Percentiles rank a stretch among this genome's conserved stretches.
Evolutionary conservation across 108 stramenopile genomes (phyloP).

Genomic region (Aureococcus anophagefferens): DNA sequence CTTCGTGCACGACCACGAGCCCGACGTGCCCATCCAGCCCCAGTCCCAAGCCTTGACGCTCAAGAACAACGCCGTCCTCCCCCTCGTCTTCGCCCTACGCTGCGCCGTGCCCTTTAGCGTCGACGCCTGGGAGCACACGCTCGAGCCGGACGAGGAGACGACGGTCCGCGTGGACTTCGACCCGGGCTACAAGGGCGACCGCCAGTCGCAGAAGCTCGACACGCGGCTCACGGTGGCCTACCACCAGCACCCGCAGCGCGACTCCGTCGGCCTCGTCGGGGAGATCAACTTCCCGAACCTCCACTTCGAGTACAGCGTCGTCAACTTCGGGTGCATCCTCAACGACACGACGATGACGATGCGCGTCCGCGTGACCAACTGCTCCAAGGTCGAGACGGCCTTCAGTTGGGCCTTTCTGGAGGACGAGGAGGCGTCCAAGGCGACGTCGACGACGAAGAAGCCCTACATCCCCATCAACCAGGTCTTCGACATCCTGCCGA

Average conservation of each 20-base stretch:
- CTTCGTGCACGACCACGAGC: conserved; percentile 39
- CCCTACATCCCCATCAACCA: conserved; percentile 34
- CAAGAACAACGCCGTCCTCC: conserved; percentile 34
- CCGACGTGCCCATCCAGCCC: conserved; percentile 18
- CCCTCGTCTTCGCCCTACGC: conserved; percentile 35
- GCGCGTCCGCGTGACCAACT: conserved; percentile 37
- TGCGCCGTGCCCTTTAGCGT: conserved; percentile 38
- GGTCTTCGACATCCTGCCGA: conserved; percentile 57
- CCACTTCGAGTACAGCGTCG: conserved; percentile 28
- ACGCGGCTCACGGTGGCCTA: conserved; percentile 24
- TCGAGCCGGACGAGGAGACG: conserved; percentile 28
- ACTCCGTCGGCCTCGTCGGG: conserved; percentile 27
- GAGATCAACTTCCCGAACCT: conserved; percentile 54
- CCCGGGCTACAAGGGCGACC: conserved; percentile 41
- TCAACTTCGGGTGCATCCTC: conserved; percentile 55
- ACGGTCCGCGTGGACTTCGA: conserved; percentile 39
- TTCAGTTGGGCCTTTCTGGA: conserved; percentile 52
- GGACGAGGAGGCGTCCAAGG: conserved; percentile 12
- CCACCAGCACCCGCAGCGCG: conserved; percentile 42
- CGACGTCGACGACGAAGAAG: conserved; percentile 9
- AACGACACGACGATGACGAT: conserved; percentile 54
- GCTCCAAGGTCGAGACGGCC: conserved; percentile 22
- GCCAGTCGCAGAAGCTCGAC: conserved; percentile 34
- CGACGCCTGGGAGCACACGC: conserved; percentile 32
- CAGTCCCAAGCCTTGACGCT: conserved; percentile 22